Evolutionary conservation across 2,329 filamentous ascomycete species (phyloP), one percentile per base, ranked within the genome.

Genomic region (Aspergillus nomiae): DNA sequence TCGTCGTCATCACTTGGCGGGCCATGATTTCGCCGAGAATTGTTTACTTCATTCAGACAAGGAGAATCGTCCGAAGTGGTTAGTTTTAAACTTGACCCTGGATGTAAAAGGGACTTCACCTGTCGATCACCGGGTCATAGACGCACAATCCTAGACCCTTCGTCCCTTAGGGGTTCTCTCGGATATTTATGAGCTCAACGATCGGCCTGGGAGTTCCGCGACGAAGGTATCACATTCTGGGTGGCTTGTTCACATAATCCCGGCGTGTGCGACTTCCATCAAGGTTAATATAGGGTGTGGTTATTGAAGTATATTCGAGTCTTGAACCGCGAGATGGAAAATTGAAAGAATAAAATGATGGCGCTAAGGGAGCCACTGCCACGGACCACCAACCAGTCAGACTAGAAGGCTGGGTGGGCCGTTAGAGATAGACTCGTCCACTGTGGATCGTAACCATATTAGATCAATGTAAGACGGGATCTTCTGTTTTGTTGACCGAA

Each of bases 341-440:
- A 38, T 26, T 19, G 32, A 41, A 55, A 36, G 32, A 55, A 55
- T 38, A 55, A 54, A 51, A 38, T 54, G 28, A 36, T 34, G 51
- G 32, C 51, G 32, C 30, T 36, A 34, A 6, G 51, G 32, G 51
- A 32, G 30, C 51, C 51, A 54, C 51, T 36, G 51, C 38, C 51
- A 55, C 34, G 51, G 61, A 45, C 45, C 60, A 56, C 14, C 46
- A 48, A 43, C 61, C 63, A 65, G 48, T 65, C 46, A 59, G 32
- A 50, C 38, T 26, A 46, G 26, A 28, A 34, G 36, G 7, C 24
- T 11, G 16, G 21, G 63, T 60, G 63, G 63, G 55, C 41, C 56
- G 64, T 66, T 63, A 60, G 64, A 64, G 54, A 59, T 64, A 64
- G 62, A 62, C 64, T 62, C 55, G 26, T 46, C 51, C 50, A 43